Percentiles rank a stretch among this genome's conserved stretches.
Evolutionary conservation across 768 basidiomycete species (phyloP).

Genomic region (Termitomyces sp.): DNA sequence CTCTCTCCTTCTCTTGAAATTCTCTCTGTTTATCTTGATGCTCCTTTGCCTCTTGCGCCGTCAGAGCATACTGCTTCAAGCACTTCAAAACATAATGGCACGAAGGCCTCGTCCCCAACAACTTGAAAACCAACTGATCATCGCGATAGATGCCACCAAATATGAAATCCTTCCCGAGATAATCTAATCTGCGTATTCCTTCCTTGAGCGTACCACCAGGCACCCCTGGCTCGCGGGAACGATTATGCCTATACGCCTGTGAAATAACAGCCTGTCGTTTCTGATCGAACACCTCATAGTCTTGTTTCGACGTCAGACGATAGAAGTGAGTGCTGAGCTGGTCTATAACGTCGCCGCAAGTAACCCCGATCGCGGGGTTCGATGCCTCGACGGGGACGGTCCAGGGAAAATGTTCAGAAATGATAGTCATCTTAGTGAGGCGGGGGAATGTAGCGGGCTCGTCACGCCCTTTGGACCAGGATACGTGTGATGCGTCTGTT

Average conservation of each 20-base stretch:
- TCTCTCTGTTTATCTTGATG: slow-evolving; percentile 32
- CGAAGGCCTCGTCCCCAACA: slow-evolving; percentile 45
- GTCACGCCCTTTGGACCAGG: slow-evolving; percentile 63
- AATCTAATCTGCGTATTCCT: slow-evolving; percentile 64
- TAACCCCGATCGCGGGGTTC: slow-evolving; percentile 46
- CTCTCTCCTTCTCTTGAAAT: slow-evolving; percentile 1
- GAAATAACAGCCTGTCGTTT: slow-evolving; percentile 36
- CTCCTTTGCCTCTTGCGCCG: slow-evolving; percentile 44
- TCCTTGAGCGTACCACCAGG: slow-evolving; percentile 65
- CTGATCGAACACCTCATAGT: slow-evolving; percentile 39
- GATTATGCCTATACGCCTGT: slow-evolving; percentile 58
- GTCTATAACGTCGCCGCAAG: slow-evolving; percentile 64
- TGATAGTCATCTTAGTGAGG: slow-evolving; percentile 41
- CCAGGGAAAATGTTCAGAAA: slow-evolving; percentile 54
- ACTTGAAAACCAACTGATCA: slow-evolving; percentile 34
- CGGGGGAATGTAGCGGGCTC: slow-evolving; percentile 66
- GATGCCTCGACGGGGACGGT: slow-evolving; percentile 41
- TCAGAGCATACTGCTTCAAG: slow-evolving; percentile 38
- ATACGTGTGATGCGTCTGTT: slow-evolving; percentile 50
- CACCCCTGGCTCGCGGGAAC: slow-evolving; percentile 55
- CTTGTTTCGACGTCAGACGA: slow-evolving; percentile 41
- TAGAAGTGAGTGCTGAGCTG: slow-evolving; percentile 45
- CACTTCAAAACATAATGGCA: slow-evolving; percentile 60
- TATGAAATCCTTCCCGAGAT: slow-evolving; percentile 49
- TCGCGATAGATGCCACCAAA: slow-evolving; percentile 58